Evolutionary conservation across 2,329 filamentous ascomycete species (phyloP), one percentile per base, ranked within the genome.

Genomic region (Cyclaneusma minus): DNA sequence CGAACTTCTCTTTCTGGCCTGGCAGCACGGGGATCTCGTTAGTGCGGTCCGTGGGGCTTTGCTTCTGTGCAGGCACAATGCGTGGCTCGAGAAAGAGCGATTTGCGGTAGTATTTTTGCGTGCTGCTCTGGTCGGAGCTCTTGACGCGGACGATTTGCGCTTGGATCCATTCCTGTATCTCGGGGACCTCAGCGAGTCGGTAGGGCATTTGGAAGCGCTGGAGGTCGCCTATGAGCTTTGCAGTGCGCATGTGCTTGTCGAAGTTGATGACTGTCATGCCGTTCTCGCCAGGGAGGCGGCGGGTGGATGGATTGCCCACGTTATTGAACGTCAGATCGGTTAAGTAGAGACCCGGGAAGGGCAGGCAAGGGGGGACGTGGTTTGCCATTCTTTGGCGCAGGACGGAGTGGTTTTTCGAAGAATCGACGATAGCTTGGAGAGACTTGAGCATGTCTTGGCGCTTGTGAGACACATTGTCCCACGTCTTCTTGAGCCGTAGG

Each of bases 171-270:
- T 87, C 76, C 48, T 95, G 87, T 48, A 98, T 65, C 41, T 95
- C 87, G 1, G 80, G 71, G 4, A 95, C 61, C 44, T 89, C 78
- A 2, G 67, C 66, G 11, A 98, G 65, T 5, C 77, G 69, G 49
- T 95, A 95, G 0, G 85, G 83, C 12, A 93, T 81, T 52, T 98
- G 89, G 58, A 95, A 95, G 11, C 85, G 76, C 50, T 98, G 89
- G 6, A 98, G 67, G 42, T 95, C 87, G 35, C 82, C 81, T 42
- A 98, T 92, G 45, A 95, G 91, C 53, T 85, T 89, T 23, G 87
- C 85, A 3, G 85, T 95, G 40, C 84, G 82, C 42, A 74, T 79
- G 49, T 95, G 84, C 56, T 95, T 95, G 60, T 95, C 87, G 43
- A 94, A 95, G 54, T 98, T 98, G 62, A 98, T 83, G 16, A 95